A percentile compares a stretch with the other conserved stretches of the same genome.
phyloP scores from a whole-genome alignment of 2,329 filamentous ascomycete species.

The Trichophyton schoenleinii region DNA sequence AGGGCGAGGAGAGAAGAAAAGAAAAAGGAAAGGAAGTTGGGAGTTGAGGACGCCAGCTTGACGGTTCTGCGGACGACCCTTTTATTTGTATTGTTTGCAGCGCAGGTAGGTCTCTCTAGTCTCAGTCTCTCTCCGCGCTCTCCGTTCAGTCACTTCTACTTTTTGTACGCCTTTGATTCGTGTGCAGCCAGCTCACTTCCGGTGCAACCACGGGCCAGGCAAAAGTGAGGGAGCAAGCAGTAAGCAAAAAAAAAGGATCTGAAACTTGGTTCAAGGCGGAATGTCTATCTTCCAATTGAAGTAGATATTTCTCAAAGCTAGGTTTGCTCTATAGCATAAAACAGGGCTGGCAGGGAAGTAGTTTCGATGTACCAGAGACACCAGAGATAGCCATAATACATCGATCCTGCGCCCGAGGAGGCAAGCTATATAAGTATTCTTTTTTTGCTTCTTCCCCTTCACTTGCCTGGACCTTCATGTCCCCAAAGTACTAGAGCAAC shows the following conservation, averaged over 20 bases:
- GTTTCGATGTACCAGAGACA: background rate
- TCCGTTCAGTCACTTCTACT: background rate
- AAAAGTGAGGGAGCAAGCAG: background rate
- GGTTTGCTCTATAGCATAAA: background rate
- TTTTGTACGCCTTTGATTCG: no score
- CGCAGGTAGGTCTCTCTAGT: no score
- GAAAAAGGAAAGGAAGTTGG: constrained; percentile 2
- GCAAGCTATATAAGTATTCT: background rate
- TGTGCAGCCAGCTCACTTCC: background rate
- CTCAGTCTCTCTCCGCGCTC: no score
- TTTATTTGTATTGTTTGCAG: background rate
- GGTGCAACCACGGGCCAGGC: background rate
- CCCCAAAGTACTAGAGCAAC: background rate
- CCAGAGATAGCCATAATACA: background rate
- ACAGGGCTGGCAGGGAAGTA: background rate
- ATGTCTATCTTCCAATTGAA: background rate
- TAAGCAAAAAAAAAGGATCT: background rate
- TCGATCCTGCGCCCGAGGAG: background rate
- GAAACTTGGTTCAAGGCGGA: background rate
- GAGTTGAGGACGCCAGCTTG: constrained; percentile 1
- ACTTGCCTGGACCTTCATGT: background rate
- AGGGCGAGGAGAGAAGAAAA: constrained; percentile 3
- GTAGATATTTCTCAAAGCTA: background rate
- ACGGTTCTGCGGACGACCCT: background rate
- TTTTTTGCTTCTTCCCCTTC: no score